phyloP scores from a whole-genome alignment of 179 eudicot species.

The Silene coronaria region DNA sequence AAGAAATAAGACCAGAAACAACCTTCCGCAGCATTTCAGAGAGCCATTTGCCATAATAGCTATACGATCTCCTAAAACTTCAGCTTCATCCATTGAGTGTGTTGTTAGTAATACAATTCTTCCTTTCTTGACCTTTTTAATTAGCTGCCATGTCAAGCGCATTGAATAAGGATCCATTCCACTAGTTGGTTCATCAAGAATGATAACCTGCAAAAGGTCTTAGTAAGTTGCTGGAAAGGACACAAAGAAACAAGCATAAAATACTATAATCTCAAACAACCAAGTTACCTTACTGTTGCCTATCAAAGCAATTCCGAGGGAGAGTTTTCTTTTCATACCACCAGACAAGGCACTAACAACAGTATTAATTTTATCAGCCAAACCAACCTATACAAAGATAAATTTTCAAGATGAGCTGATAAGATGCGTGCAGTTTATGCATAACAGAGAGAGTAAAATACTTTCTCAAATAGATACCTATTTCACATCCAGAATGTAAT shows the following conservation, averaged over 20 bases:
- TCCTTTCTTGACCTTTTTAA: conserved; percentile 85
- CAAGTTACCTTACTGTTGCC: conserved; percentile 83
- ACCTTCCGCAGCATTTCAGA: conserved; percentile 98
- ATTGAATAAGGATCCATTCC: conserved; percentile 99
- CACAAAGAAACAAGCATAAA: conserved; percentile 5
- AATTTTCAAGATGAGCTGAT: conserved; percentile 12
- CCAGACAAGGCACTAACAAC: conserved; percentile 86
- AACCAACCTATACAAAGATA: conserved; percentile 61
- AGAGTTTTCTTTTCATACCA: conserved; percentile 96
- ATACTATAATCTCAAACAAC: conserved; percentile 11
- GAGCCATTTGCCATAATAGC: conserved; percentile 99
- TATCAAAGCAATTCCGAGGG: conserved; percentile 88
- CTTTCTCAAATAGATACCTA: background rate
- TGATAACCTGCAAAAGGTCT: conserved; percentile 51
- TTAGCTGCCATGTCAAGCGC: conserved; percentile 97
- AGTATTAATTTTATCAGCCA: conserved; percentile 83
- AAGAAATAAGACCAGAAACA: conserved; percentile 15
- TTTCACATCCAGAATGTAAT: background rate
- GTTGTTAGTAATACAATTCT: conserved; percentile 86
- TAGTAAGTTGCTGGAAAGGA: conserved; percentile 13
- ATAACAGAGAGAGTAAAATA: background rate
- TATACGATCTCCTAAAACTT: conserved; percentile 95
- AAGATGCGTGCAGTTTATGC: background rate
- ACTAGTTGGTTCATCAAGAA: conserved; percentile 99
- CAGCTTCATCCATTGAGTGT: conserved; percentile 99